Base-by-base conservation (phyloP, 805 yeast genomes). In the Yamadazyma takamatsuzukensis region DNA sequence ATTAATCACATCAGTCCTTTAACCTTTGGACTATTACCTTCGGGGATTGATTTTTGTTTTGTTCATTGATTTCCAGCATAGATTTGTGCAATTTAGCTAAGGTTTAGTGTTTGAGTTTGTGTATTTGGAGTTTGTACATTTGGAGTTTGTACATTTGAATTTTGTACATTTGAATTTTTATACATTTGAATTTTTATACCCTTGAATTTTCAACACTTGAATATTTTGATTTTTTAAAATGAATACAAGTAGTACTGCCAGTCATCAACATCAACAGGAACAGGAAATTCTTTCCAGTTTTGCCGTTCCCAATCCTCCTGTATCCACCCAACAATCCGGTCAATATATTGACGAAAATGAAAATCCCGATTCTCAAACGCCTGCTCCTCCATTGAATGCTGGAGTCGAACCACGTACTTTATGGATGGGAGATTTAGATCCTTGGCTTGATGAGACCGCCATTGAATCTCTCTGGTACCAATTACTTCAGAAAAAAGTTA, bases 391-490 rank as follows among this genome's bases (percentile, higher is more conserved):
- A 5, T 12, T 14, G 23, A 26, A 15, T 19, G 15, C 45, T 8
- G 45, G 41, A 3, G 56, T 51, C n/a, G 68, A 73, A 11, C 87
- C 94, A 16, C 69, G 82, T 39, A 83, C 94, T 1, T 60, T 83
- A 19, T 83, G 94, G 94, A 83, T 83, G 94, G 94, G 94, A 8
- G 93, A 83, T 55, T 62, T 83, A 44, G 90, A 83, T 50, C 86
- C 90, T 1, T 76, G 82, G 75, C 74, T 82, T 48, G 86, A 80
- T 50, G 93, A 83, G 51, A 64, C 60, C 3, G 75, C 76, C 4
- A 62, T 66, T 29, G 55, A 52, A 17, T 64, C 68, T 30, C 61
- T 76, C 28, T 64, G 85, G 54, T 82, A 88, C 87, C 64, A 65
- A 18, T 59, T 72, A 16, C 47, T 78, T 31, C 69, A 72, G 34